Conservation (phyloP, 371 early-diverging fungal genomes). For the Mortierella sp. region DNA sequence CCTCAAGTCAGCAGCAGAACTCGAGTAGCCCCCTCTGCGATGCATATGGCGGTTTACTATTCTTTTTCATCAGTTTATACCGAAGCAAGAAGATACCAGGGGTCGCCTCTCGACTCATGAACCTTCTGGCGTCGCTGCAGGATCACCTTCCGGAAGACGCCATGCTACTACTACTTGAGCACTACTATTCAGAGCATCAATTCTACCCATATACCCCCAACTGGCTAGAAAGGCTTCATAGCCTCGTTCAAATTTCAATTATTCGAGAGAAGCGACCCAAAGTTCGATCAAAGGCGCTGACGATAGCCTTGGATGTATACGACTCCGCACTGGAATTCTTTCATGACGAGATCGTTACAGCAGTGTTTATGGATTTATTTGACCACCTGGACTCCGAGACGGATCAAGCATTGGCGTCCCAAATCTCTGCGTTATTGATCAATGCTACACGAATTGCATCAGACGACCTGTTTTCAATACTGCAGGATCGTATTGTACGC, state of each 20-base stretch:
- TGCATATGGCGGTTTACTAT: conserved; percentile 32
- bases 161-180: conserved; percentile 66
- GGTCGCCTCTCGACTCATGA: conserved; percentile 64
- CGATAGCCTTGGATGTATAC: conserved; percentile 68
- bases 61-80: conserved; percentile 31
- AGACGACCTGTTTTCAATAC: conserved; percentile 60
- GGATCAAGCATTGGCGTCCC: conserved; percentile 62
- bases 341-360: conserved; percentile 61
- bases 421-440: conserved; percentile 66
- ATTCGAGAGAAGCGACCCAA: conserved; percentile 58
- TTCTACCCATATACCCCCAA: conserved; percentile 74
- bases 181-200: conserved; percentile 71
- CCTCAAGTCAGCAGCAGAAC: conserved; percentile 12
- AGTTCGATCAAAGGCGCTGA: conserved; percentile 66
- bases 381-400: conserved; percentile 66
- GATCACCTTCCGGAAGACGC: conserved; percentile 69
- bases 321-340: conserved; percentile 72
- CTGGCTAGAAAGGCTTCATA: conserved; percentile 71
- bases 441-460: conserved; percentile 52
- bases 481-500: conserved; percentile 60
- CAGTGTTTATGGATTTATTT: conserved; percentile 71
- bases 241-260: conserved; percentile 69
- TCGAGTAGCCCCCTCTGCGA: conserved; percentile 24
- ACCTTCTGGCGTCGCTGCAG: conserved; percentile 69
- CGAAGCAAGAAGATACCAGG: conserved; percentile 50